Percentiles rank a stretch among this genome's conserved stretches.
phyloP scores from a whole-genome alignment of 169 alveolate species.

The Plasmodium relictum region DNA sequence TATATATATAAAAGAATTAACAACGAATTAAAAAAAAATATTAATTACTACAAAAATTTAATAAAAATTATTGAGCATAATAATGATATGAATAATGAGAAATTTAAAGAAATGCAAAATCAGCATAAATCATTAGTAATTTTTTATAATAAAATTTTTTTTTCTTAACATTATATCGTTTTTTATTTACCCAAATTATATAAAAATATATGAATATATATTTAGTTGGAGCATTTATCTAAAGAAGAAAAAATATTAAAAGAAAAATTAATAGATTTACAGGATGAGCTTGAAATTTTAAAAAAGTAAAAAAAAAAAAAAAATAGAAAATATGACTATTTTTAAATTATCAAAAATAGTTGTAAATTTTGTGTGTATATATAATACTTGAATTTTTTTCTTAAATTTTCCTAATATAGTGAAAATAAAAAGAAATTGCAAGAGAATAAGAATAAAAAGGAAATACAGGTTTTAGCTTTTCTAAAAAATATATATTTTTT shows the following conservation, averaged over 20 bases:
- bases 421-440: conserved; percentile 59
- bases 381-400: not conserved
- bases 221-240: conserved; percentile 33
- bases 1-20: conserved; percentile 25
- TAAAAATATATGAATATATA: not conserved
- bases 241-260: conserved; percentile 42
- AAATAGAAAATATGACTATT: not conserved
- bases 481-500: conserved; percentile 1
- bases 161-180: not conserved
- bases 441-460: conserved; percentile 64
- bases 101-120: conserved; percentile 21
- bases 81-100: conserved; percentile 52
- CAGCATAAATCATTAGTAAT: conserved; percentile 22
- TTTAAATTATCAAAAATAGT: not conserved
- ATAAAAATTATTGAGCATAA: conserved; percentile 70
- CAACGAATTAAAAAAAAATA: conserved; percentile 54
- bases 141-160: not conserved
- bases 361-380: not conserved
- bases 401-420: conserved; percentile 8
- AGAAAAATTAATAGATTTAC: conserved; percentile 30
- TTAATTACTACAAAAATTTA: conserved; percentile 50
- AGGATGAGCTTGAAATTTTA: conserved; percentile 38
- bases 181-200: not conserved
- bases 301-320: conserved; percentile 33
- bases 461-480: conserved; percentile 36